Percentiles rank a stretch among this genome's conserved stretches.
phyloP scores from a whole-genome alignment of 1,284 basidiomycete genomes.

The Peniophora sp. region DNA sequence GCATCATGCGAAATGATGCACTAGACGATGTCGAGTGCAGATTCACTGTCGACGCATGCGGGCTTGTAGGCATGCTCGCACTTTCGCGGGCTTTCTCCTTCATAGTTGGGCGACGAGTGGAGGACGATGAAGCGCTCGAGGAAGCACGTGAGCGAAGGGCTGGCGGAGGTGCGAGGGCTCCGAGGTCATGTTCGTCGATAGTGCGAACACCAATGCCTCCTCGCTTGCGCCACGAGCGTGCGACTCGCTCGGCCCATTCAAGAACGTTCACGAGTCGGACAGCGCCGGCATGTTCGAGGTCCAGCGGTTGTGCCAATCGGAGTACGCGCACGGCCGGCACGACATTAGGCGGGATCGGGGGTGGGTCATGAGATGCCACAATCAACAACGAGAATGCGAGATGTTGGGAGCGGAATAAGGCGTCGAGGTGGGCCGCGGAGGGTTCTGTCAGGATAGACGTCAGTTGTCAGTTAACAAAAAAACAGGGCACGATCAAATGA shows the following conservation, averaged over 20 bases:
- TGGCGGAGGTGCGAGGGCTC: conserved; percentile 15
- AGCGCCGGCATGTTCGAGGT: conserved; percentile 37
- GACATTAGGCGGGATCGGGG: conserved; percentile 23
- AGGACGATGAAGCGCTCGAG: conserved; percentile 16
- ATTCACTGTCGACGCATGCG: conserved; percentile 4
- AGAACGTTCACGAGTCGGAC: conserved; percentile 41
- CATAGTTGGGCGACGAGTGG: conserved; percentile 14
- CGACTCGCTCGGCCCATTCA: conserved; percentile 46
- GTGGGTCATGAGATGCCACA: conserved; percentile 40
- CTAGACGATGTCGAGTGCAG: conserved; percentile 7
- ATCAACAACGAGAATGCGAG: conserved; percentile 39
- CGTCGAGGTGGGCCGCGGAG: conserved; percentile 29
- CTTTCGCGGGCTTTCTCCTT: not conserved
- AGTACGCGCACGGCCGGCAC: conserved; percentile 37
- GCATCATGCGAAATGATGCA: conserved; percentile 8
- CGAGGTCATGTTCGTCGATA: conserved; percentile 21
- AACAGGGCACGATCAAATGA: too few relatives aligned
- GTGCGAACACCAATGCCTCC: conserved; percentile 25
- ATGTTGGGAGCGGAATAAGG: conserved; percentile 36
- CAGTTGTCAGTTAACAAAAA: too few relatives aligned
- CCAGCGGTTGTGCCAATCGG: conserved; percentile 33
- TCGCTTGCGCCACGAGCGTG: conserved; percentile 33
- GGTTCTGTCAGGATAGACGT: too few relatives aligned
- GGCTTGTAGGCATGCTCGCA: not conserved
- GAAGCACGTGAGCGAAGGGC: conserved; percentile 10